Conservation (phyloP, 1,284 basidiomycete genomes). For the Sporisorium exsertum region DNA sequence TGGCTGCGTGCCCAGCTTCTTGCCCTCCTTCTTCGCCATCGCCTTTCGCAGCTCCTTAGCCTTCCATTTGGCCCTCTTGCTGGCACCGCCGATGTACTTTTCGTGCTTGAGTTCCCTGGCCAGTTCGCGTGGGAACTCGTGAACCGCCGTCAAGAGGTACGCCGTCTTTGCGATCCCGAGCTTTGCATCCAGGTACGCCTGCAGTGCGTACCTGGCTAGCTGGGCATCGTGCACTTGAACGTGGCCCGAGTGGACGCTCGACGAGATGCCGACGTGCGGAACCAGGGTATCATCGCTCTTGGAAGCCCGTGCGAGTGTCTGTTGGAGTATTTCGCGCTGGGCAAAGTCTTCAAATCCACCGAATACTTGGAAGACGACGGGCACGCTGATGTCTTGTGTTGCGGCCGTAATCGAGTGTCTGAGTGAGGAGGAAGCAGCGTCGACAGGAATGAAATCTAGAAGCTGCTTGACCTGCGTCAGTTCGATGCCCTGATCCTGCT, state of each 20-base stretch:
- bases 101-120: conserved; percentile 45
- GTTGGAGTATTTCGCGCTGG: conserved; percentile 54
- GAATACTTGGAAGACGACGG: conserved; percentile 35
- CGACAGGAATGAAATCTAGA: conserved; percentile 21
- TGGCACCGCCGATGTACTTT: conserved; percentile 41
- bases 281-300: neutral
- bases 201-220: conserved; percentile 10
- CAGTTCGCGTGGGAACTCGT: conserved; percentile 35
- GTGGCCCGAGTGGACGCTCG: conserved; percentile 57
- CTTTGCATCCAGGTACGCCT: conserved; percentile 41
- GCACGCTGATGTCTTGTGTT: conserved; percentile 11
- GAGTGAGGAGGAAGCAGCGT: neutral
- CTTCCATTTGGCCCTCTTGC: conserved; percentile 41
- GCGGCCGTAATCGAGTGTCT: conserved; percentile 1
- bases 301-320: conserved; percentile 17
- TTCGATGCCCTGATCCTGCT: conserved; percentile 29
- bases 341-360: conserved; percentile 64
- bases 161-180: conserved; percentile 40
- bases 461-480: conserved; percentile 27
- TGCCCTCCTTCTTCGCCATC: conserved; percentile 32
- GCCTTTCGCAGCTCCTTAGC: conserved; percentile 40
- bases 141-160: conserved; percentile 24
- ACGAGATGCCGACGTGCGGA: conserved; percentile 6
- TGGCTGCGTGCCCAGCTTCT: conserved; percentile 42
- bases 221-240: conserved; percentile 23